Evolutionary conservation across 441 rosid species (phyloP).

Genomic region (Dalechampia spathulata): DNA sequence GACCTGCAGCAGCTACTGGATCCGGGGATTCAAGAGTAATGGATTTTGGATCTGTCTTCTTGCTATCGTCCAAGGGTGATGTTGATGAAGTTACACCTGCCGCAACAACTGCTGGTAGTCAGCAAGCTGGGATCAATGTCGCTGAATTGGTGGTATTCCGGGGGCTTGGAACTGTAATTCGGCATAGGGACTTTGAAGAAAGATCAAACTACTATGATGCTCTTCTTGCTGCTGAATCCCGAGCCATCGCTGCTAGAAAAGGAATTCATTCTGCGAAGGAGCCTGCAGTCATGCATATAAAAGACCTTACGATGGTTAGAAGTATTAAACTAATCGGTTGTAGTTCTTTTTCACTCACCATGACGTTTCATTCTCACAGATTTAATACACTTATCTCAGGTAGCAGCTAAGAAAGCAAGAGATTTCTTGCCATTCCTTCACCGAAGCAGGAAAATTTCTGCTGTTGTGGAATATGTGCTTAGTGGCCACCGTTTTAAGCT

Average conservation of each 20-base stretch:
- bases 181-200: constrained; percentile 94
- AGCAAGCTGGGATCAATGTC: constrained; percentile 65
- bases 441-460: constrained; percentile 65
- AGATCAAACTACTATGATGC: constrained; percentile 88
- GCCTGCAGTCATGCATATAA: constrained; percentile 69
- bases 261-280: constrained; percentile 80
- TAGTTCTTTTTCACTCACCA: background rate
- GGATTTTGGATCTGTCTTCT: constrained; percentile 94
- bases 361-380: background rate
- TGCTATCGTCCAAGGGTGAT: constrained; percentile 55
- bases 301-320: constrained; percentile 65
- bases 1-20: constrained; percentile 37
- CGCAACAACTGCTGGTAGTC: constrained; percentile 33
- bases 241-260: constrained; percentile 66
- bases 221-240: constrained; percentile 88
- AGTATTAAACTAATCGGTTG: background rate
- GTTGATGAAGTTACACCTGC: constrained; percentile 47
- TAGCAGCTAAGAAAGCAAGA: constrained; percentile 75
- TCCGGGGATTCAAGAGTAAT: constrained; percentile 58
- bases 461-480: constrained; percentile 89
- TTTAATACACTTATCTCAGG: constrained; percentile 35
- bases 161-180: constrained; percentile 70
- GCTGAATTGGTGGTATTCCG: constrained; percentile 77
- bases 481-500: constrained; percentile 98
- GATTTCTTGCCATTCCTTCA: constrained; percentile 86